phyloP scores from a whole-genome alignment of 108 stramenopile species.

The Cyclostephanos invisitatus region DNA sequence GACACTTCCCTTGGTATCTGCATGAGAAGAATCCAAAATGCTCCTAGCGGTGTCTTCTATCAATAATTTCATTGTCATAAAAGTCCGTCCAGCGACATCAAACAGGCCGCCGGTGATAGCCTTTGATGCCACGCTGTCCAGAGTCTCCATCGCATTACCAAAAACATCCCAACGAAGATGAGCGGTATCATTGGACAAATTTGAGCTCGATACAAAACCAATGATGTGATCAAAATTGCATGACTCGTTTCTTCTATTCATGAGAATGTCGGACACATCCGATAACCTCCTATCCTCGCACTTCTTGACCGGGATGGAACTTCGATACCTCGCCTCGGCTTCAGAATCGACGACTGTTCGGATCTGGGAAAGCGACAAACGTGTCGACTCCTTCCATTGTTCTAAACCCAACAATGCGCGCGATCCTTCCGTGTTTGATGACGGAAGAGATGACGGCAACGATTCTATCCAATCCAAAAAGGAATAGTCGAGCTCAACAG shows the following conservation, averaged over 20 bases:
- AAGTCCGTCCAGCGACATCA: conserved; percentile 59
- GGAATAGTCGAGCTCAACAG: conserved; percentile 23
- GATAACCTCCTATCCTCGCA: background rate
- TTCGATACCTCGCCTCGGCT: conserved; percentile 55
- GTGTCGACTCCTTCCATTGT: conserved; percentile 47
- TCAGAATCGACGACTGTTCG: conserved; percentile 56
- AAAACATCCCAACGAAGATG: background rate
- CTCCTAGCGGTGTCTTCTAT: conserved; percentile 10
- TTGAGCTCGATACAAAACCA: conserved; percentile 28
- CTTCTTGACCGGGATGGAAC: conserved; percentile 9
- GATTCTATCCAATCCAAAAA: conserved; percentile 52
- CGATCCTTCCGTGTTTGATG: background rate
- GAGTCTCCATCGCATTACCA: conserved; percentile 1
- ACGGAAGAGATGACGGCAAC: conserved; percentile 18
- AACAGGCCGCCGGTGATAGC: conserved; percentile 38
- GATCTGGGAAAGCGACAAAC: conserved; percentile 59
- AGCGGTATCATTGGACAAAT: background rate
- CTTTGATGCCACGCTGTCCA: conserved; percentile 40
- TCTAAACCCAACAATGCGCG: conserved; percentile 31
- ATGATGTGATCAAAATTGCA: conserved; percentile 28
- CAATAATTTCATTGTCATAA: conserved; percentile 47
- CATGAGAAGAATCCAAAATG: background rate
- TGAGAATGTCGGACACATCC: conserved; percentile 9
- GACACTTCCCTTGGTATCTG: background rate
- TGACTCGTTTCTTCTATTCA: conserved; percentile 26